These are phyloP conservation scores for Theileria orientalis DNA, from an alignment of 169 alveolate species.

Conservation along the genomic window DNA sequence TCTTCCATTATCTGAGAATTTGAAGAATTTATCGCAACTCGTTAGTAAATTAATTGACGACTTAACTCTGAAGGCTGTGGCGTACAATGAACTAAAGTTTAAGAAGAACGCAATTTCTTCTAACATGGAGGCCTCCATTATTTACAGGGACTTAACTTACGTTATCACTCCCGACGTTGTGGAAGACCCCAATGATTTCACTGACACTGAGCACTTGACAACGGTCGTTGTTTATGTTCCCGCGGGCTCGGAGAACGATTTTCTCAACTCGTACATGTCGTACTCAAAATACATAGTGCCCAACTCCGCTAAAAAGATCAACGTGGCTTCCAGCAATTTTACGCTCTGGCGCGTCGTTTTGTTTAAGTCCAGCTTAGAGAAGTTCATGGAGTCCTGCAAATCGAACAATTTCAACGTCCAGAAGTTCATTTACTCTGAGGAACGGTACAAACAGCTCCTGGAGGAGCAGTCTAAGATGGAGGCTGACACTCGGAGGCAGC, in stretches of 20 bases:
- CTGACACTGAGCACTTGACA: conserved; percentile 80
- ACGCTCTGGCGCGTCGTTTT: conserved; percentile 80
- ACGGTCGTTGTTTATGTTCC: conserved; percentile 83
- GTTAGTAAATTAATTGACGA: conserved; percentile 78
- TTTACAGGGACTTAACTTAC: conserved; percentile 78
- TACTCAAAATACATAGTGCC: conserved; percentile 82
- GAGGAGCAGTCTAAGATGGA: conserved; percentile 76
- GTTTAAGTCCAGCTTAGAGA: conserved; percentile 73
- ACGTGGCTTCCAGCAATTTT: conserved; percentile 9
- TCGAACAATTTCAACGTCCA: conserved; percentile 71
- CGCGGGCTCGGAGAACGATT: conserved; percentile 69
- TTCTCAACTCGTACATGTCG: conserved; percentile 70
- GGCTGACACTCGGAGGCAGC: conserved; percentile 81
- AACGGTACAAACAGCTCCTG: conserved; percentile 73
- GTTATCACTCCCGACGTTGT: conserved; percentile 83
- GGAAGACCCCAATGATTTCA: conserved; percentile 70
- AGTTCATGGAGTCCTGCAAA: conserved; percentile 75
- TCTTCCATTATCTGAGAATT: conserved; percentile 76
- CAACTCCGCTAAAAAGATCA: conserved; percentile 70
- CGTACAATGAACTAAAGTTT: conserved; percentile 79
- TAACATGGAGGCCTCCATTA: conserved; percentile 56
- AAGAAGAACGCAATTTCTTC: conserved; percentile 51
- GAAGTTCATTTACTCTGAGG: conserved; percentile 80
- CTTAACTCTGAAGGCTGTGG: conserved; percentile 76
- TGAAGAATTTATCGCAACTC: conserved; percentile 78